A percentile compares a stretch with the other conserved stretches of the same genome.
phyloP scores from a whole-genome alignment of 228 moss, liverwort and hornwort species.

The Sphagnum magellanicum region DNA sequence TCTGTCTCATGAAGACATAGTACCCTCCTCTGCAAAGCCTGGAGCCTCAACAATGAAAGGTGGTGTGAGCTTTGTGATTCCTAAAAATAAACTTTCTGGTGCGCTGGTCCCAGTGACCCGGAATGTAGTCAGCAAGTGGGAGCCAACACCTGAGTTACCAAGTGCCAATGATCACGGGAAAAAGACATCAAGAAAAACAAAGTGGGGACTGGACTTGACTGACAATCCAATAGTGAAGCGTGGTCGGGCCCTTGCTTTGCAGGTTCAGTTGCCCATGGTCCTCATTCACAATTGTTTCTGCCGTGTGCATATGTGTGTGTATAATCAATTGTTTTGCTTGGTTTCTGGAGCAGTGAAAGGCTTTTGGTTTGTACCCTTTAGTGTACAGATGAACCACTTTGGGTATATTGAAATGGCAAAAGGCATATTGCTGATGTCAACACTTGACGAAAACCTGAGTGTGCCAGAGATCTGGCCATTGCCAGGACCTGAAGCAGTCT shows the following conservation, averaged over 20 bases:
- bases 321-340: too few species aligned
- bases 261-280: constrained; percentile 30
- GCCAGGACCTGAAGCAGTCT: too few species aligned
- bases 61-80: constrained; percentile 57
- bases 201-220: constrained; percentile 54
- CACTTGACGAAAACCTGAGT: too few species aligned
- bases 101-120: constrained; percentile 50
- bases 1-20: too few species aligned
- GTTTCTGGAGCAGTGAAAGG: too few species aligned
- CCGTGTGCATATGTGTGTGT: too few species aligned
- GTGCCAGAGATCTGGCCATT: too few species aligned
- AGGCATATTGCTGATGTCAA: too few species aligned
- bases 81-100: constrained; percentile 66
- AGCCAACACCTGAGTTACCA: constrained; percentile 3
- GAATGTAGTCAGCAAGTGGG: constrained; percentile 21
- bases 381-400: too few species aligned
- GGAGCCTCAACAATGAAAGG: constrained; percentile 22
- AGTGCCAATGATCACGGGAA: constrained; percentile 11
- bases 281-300: not conserved
- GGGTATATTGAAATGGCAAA: too few species aligned
- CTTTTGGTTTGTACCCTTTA: too few species aligned
- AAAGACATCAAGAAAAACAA: constrained; percentile 29
- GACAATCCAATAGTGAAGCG: constrained; percentile 54
- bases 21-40: constrained; percentile 5
- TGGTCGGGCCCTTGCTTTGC: constrained; percentile 72